Percentiles rank a stretch among this genome's conserved stretches.
These are phyloP conservation scores for Stachybotrys echinatus DNA, from an alignment of 2,329 filamentous ascomycete genomes.

Conservation along the genomic window DNA sequence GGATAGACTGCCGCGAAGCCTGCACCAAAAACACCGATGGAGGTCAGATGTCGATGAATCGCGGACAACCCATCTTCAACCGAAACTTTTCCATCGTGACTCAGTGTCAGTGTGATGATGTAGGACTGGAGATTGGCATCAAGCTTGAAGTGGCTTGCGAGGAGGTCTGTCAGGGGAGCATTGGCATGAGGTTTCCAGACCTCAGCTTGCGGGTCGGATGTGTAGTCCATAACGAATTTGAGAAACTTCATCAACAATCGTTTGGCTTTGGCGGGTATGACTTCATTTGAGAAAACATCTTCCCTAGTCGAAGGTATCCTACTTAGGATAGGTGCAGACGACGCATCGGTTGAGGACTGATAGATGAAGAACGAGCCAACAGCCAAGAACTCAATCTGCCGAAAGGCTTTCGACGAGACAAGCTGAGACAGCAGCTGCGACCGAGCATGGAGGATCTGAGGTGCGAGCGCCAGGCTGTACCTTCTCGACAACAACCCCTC, in stretches of 20 bases:
- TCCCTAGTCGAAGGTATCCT: conserved; percentile 86
- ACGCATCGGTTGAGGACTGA: conserved; percentile 27
- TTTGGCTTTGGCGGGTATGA: conserved; percentile 75
- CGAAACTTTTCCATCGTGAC: conserved; percentile 57
- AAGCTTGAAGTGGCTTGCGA: conserved; percentile 58
- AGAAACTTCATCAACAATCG: conserved; percentile 88
- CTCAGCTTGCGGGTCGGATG: conserved; percentile 48
- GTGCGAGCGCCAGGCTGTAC: conserved; percentile 79
- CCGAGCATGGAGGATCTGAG: conserved; percentile 79
- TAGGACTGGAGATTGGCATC: conserved; percentile 62
- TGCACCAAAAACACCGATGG: conserved; percentile 80
- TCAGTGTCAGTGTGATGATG: conserved; percentile 65
- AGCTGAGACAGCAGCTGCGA: conserved; percentile 73
- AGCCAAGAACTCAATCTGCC: conserved; percentile 87
- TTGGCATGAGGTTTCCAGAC: conserved; percentile 54
- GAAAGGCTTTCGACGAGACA: conserved; percentile 83
- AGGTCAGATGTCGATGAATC: conserved; percentile 75
- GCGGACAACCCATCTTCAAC: conserved; percentile 63
- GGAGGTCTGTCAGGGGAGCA: conserved; percentile 52
- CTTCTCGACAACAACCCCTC: conserved; percentile 56
- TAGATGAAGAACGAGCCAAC: conserved; percentile 91
- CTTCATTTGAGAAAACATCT: conserved; percentile 78
- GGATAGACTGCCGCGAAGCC: conserved; percentile 87
- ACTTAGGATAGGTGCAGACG: conserved; percentile 38
- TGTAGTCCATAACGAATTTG: conserved; percentile 74